These are phyloP conservation scores for Colletotrichum trifolii DNA, from an alignment of 2,329 filamentous ascomycete species.

Conservation along the genomic window DNA sequence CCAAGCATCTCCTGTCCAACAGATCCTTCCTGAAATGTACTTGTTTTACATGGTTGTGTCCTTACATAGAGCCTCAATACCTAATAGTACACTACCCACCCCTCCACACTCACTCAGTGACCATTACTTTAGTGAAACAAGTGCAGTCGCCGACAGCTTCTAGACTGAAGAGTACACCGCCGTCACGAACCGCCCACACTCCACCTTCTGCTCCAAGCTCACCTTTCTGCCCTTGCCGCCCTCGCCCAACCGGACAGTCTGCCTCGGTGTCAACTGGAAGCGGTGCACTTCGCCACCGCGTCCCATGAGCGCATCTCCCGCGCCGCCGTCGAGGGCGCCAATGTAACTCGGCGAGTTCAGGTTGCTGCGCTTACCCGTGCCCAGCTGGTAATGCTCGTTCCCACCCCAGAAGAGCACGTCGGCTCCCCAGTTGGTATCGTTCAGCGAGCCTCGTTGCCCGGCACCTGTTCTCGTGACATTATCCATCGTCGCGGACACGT, in stretches of 20 bases:
- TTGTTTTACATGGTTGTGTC: constrained; percentile 31
- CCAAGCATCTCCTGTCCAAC: no score
- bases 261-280: constrained; percentile 82
- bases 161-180: constrained; percentile 80
- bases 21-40: background rate
- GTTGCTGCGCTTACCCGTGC: constrained; percentile 90
- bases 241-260: constrained; percentile 73
- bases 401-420: constrained; percentile 95
- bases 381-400: constrained; percentile 93
- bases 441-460: constrained; percentile 60
- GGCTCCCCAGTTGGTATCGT: constrained; percentile 87
- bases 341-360: constrained; percentile 81
- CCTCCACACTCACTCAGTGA: background rate
- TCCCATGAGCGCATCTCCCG: constrained; percentile 68
- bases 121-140: constrained; percentile 17
- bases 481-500: constrained; percentile 84
- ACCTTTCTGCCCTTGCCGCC: constrained; percentile 73
- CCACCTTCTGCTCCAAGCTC: constrained; percentile 85
- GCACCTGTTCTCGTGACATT: constrained; percentile 79
- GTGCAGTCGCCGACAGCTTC: constrained; percentile 8
- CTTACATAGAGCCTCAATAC: constrained; percentile 21
- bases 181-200: constrained; percentile 85
- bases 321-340: constrained; percentile 74
- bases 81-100: constrained; percentile 12
- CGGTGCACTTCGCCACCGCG: constrained; percentile 74